These are phyloP conservation scores for Amoeboaphelidium protococcarum DNA, from an alignment of 371 early-diverging fungal species.

Conservation along the genomic window DNA sequence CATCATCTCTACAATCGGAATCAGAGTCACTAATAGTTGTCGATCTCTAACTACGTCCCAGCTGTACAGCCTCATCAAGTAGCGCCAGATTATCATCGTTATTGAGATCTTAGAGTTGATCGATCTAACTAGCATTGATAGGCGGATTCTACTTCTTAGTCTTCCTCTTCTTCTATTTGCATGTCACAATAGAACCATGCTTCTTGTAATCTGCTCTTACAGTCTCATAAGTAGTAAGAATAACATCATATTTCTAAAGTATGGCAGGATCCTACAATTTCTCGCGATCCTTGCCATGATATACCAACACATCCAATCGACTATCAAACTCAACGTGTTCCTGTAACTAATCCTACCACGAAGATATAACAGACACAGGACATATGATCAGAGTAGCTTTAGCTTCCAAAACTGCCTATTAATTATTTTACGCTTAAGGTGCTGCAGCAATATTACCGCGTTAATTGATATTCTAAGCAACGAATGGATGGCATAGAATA, in stretches of 20 bases:
- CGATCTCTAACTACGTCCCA: too few species aligned
- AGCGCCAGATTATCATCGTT: too few species aligned
- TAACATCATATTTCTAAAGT: slow-evolving; percentile 7
- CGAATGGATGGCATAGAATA: slow-evolving; percentile 19
- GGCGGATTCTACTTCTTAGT: too few species aligned
- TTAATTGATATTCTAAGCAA: slow-evolving; percentile 11
- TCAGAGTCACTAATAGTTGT: too few species aligned
- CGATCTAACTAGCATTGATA: too few species aligned
- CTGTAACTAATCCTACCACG: not conserved
- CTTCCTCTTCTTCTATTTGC: too few species aligned
- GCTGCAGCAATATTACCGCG: slow-evolving; percentile 5
- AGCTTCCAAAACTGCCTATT: slow-evolving; percentile 58
- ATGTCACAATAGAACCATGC: slow-evolving; percentile 24
- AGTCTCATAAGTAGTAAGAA: slow-evolving; percentile 21
- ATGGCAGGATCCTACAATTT: slow-evolving; percentile 1
- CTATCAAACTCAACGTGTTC: slow-evolving; percentile 3
- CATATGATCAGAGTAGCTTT: slow-evolving; percentile 41
- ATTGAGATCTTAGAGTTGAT: too few species aligned
- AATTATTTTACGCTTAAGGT: slow-evolving; percentile 9
- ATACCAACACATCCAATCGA: slow-evolving; percentile 21
- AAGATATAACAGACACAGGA: not conserved
- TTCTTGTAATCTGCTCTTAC: slow-evolving; percentile 16
- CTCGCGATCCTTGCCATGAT: slow-evolving; percentile 22
- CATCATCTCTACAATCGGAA: too few species aligned
- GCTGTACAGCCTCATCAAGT: too few species aligned